phyloP scores from a whole-genome alignment of 495 filamentous ascomycete genomes.

The Hypoxylon crocopeplum region DNA sequence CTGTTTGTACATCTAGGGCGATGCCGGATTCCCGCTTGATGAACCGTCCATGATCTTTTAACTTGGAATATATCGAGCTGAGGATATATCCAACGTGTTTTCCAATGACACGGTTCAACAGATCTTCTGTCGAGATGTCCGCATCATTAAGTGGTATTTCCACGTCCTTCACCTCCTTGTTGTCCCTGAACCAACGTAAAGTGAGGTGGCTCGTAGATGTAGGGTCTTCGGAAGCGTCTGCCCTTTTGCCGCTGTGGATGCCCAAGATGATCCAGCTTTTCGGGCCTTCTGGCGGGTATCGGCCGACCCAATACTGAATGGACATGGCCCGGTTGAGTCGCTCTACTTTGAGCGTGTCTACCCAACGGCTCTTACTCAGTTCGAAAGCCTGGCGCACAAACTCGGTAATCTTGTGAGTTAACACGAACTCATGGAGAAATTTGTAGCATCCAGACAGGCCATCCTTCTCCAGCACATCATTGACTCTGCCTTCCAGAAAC shows the following conservation, averaged over 20 bases:
- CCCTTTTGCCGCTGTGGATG: slow-evolving; percentile 66
- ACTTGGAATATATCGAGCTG: slow-evolving; percentile 60
- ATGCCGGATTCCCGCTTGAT: slow-evolving; percentile 61
- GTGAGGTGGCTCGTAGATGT: slow-evolving; percentile 59
- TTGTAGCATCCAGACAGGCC: slow-evolving; percentile 81
- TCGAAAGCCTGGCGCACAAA: slow-evolving; percentile 77
- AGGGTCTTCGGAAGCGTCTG: slow-evolving; percentile 40
- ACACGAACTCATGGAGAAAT: slow-evolving; percentile 80
- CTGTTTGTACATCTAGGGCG: slow-evolving; percentile 57
- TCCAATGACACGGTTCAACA: slow-evolving; percentile 76
- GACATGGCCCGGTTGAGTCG: slow-evolving; percentile 77
- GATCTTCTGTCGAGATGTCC: slow-evolving; percentile 71
- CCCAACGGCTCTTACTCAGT: slow-evolving; percentile 73
- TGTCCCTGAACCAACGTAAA: slow-evolving; percentile 85
- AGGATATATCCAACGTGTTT: slow-evolving; percentile 74
- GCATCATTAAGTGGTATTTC: slow-evolving; percentile 69
- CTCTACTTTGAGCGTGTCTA: slow-evolving; percentile 74
- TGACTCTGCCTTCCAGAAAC: slow-evolving; percentile 72
- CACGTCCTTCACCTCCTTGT: slow-evolving; percentile 70
- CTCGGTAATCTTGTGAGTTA: slow-evolving; percentile 86
- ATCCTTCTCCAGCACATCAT: slow-evolving; percentile 66
- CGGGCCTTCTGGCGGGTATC: slow-evolving; percentile 56
- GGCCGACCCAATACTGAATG: slow-evolving; percentile 86
- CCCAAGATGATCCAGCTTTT: slow-evolving; percentile 95
- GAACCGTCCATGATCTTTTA: slow-evolving; percentile 66